A percentile compares a stretch with the other conserved stretches of the same genome.
phyloP scores from a whole-genome alignment of 306 rosid genomes.

The Dalbergia oliveri region DNA sequence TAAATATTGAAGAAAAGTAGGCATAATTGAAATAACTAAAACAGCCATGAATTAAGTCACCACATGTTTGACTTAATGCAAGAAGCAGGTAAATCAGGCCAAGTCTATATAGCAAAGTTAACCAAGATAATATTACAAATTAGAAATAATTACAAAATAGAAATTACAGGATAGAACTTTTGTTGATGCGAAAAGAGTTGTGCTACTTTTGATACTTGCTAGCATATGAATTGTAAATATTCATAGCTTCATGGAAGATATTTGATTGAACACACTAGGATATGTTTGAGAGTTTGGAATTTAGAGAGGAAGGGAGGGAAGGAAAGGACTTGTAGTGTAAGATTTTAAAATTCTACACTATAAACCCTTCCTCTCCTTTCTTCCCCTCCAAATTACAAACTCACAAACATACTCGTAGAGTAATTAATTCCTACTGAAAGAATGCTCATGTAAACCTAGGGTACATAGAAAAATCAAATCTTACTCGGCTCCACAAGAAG shows the following conservation, averaged over 20 bases:
- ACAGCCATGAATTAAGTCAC: slow-evolving; percentile 9
- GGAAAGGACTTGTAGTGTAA: too few relatives aligned
- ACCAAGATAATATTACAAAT: slow-evolving; percentile 7
- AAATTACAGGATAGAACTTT: slow-evolving; percentile 34
- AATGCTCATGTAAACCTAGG: slow-evolving; percentile 12
- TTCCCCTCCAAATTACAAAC: too few relatives aligned
- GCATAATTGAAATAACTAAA: slow-evolving; percentile 3
- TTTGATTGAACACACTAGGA: slow-evolving; percentile 22
- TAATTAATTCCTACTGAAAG: slow-evolving; percentile 12
- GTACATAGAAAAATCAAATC: slow-evolving; percentile 44
- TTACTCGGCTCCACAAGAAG: slow-evolving; percentile 93
- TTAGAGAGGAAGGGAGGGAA: too few relatives aligned
- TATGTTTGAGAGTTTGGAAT: too few relatives aligned
- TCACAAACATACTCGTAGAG: too few relatives aligned
- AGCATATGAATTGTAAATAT: slow-evolving; percentile 32
- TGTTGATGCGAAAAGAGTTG: slow-evolving; percentile 22
- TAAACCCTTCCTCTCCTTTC: too few relatives aligned
- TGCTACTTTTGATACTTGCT: slow-evolving; percentile 17
- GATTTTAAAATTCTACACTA: too few relatives aligned
- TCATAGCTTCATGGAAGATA: slow-evolving; percentile 30
- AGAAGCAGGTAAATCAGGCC: slow-evolving; percentile 31
- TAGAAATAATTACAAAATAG: neutral
- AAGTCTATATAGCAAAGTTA: slow-evolving; percentile 22
- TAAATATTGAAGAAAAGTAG: slow-evolving; percentile 25
- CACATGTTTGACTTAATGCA: slow-evolving; percentile 29